Percentiles rank a stretch among this genome's conserved stretches.
phyloP scores from a whole-genome alignment of 2,329 filamentous ascomycete species.

The Cladosporium phlei region DNA sequence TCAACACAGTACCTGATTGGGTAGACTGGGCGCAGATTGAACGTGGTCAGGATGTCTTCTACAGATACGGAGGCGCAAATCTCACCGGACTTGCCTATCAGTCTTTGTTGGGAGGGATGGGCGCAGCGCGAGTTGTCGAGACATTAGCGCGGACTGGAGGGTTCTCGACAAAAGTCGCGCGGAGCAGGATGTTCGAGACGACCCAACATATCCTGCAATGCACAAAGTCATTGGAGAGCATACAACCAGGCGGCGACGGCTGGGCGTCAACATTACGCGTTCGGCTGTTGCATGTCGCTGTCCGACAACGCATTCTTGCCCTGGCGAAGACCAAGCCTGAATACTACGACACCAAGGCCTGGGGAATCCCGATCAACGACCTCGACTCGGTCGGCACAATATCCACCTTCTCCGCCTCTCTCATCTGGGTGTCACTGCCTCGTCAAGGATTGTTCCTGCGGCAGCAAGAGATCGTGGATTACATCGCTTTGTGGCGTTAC shows the following conservation, averaged over 20 bases:
- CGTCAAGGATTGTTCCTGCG: slow-evolving; percentile 66
- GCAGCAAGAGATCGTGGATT: slow-evolving; percentile 60
- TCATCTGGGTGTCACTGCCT: slow-evolving; percentile 66
- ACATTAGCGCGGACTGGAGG: slow-evolving; percentile 70
- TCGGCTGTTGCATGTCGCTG: slow-evolving; percentile 63
- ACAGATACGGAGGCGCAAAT: slow-evolving; percentile 65
- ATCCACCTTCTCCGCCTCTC: slow-evolving; percentile 60
- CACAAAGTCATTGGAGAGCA: slow-evolving; percentile 58
- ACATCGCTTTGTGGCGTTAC: slow-evolving; percentile 71
- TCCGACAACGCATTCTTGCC: slow-evolving; percentile 60
- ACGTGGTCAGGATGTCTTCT: slow-evolving; percentile 71
- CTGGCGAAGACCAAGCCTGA: slow-evolving; percentile 52
- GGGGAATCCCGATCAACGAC: slow-evolving; percentile 68
- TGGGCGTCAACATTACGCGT: slow-evolving; percentile 63
- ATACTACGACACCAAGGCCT: slow-evolving; percentile 58
- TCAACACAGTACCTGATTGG: slow-evolving; percentile 65
- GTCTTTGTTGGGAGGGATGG: slow-evolving; percentile 66
- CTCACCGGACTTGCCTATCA: slow-evolving; percentile 62
- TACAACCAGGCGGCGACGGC: slow-evolving; percentile 64
- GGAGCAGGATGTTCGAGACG: slow-evolving; percentile 64
- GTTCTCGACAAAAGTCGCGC: slow-evolving; percentile 63
- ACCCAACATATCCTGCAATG: slow-evolving; percentile 72
- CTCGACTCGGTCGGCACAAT: slow-evolving; percentile 71
- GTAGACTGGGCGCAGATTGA: slow-evolving; percentile 73
- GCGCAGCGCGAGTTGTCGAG: slow-evolving; percentile 67